Evolutionary conservation across 2,329 filamentous ascomycete genomes (phyloP), one percentile per base, ranked within the genome.

Genomic region (Microdochium nivale): DNA sequence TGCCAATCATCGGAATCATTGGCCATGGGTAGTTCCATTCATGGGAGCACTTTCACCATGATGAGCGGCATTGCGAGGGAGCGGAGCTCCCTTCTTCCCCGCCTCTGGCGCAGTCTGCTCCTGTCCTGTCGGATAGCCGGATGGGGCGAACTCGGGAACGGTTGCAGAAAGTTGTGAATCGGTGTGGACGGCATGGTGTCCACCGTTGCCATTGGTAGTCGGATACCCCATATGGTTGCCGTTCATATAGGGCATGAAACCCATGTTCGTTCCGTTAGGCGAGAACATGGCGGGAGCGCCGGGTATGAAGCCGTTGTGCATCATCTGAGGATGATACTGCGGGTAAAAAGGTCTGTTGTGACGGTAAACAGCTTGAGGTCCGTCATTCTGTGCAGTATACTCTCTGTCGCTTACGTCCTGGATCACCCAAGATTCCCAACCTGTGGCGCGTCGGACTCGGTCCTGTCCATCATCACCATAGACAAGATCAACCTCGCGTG

Each of bases 391-490:
- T 37, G 88, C 88, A 2, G 81, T 79, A 44, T 44, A 44, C 21
- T 44, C 40, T 23, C 40, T 16, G 40, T 23, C 19, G 23, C 40
- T 23, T 3, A 44, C 40, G 21, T 44, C 40, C 19, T 44, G 40
- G 53, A 95, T 70, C 21, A 96, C 80, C 76, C 89, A 97, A 58
- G 84, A 81, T 58, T 86, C 77, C 89, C 90, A 96, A 25, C 81
- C 83, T 21, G 89, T 79, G 25, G 80, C 79, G 54, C 83, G 81
- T 49, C 94, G 86, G 47, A 97, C 67, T 44, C 90, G 81, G 65
- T 96, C 90, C 49, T 85, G 73, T 30, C 86, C 84, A 65, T 96
- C 90, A 25, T 87, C 80, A 40, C 87, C 86, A 32, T 83, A 70
- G 47, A 86, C 77, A 60, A 88, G 85, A 59, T 97, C 90, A 53